Evolutionary conservation across 768 basidiomycete species (phyloP).

Genomic region (Coprinopsis cinerea): DNA sequence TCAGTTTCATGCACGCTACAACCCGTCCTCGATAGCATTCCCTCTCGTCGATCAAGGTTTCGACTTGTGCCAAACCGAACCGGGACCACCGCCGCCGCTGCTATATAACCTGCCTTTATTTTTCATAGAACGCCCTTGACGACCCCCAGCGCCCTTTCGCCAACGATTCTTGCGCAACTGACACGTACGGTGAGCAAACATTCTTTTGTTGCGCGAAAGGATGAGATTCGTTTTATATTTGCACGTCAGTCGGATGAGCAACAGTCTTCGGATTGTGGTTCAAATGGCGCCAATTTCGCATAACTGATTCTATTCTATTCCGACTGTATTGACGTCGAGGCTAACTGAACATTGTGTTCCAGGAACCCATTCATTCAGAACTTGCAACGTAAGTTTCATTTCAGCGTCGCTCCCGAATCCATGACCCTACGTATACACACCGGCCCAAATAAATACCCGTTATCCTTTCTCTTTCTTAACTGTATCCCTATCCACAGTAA

Average conservation of each 20-base stretch:
- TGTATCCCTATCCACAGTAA: neutral
- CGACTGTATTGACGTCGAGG: neutral
- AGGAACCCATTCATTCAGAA: neutral
- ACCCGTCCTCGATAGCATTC: neutral
- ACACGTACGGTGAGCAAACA: neutral
- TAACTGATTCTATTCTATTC: slow-evolving; percentile 2
- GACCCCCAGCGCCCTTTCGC: neutral
- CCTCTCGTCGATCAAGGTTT: neutral
- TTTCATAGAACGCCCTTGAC: neutral
- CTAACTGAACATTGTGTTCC: neutral
- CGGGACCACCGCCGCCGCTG: neutral
- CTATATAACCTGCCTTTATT: neutral
- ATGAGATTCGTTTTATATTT: slow-evolving; percentile 4
- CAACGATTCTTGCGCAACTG: neutral
- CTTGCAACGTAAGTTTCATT: slow-evolving; percentile 1
- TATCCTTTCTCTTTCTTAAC: neutral
- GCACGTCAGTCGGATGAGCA: slow-evolving; percentile 12
- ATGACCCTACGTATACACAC: neutral
- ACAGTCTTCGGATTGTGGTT: neutral
- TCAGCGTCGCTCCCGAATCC: neutral
- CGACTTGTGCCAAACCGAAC: neutral
- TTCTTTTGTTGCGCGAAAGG: neutral
- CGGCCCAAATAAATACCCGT: neutral
- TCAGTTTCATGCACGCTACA: neutral
- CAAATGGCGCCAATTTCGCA: slow-evolving; percentile 11